phyloP scores from a whole-genome alignment of 768 basidiomycete genomes.

The Leccinum barrowsii region DNA sequence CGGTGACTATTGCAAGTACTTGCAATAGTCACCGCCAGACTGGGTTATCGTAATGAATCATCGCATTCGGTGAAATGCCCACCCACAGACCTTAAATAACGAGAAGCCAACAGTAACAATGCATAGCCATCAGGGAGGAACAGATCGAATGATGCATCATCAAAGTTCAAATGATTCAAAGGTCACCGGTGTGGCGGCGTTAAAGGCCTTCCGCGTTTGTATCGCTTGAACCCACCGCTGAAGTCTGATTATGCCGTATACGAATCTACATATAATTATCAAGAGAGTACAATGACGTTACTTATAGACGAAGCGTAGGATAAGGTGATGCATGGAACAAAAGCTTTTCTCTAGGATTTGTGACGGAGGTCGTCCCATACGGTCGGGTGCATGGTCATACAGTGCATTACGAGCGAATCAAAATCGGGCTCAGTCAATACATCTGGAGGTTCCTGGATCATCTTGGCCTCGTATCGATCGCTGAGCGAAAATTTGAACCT shows the following conservation, averaged over 20 bases:
- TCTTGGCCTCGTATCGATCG: constrained; percentile 23
- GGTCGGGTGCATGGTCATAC: constrained; percentile 42
- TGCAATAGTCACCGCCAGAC: no score
- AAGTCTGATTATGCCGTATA: constrained; percentile 6
- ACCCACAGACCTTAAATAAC: no score
- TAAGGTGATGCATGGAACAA: constrained; percentile 2
- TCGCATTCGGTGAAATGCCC: no score
- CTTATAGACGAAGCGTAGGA: constrained; percentile 9
- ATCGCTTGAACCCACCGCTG: background rate
- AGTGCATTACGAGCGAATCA: constrained; percentile 48
- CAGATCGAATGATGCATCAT: no score
- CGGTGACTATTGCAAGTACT: no score
- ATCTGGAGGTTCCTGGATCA: constrained; percentile 30
- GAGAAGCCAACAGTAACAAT: no score
- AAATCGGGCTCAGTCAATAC: constrained; percentile 28
- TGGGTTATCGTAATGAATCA: no score
- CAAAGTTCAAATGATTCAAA: no score
- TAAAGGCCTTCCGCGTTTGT: no score
- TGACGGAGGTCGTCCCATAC: constrained; percentile 45
- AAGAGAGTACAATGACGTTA: constrained; percentile 8
- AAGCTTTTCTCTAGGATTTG: constrained; percentile 7
- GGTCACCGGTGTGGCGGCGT: no score
- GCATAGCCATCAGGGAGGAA: no score
- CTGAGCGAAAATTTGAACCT: constrained; percentile 11
- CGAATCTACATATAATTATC: constrained; percentile 13